Evolutionary conservation across 2,329 filamentous ascomycete genomes (phyloP), one percentile per base, ranked within the genome.

Genomic region (Phialocephala subalpina): DNA sequence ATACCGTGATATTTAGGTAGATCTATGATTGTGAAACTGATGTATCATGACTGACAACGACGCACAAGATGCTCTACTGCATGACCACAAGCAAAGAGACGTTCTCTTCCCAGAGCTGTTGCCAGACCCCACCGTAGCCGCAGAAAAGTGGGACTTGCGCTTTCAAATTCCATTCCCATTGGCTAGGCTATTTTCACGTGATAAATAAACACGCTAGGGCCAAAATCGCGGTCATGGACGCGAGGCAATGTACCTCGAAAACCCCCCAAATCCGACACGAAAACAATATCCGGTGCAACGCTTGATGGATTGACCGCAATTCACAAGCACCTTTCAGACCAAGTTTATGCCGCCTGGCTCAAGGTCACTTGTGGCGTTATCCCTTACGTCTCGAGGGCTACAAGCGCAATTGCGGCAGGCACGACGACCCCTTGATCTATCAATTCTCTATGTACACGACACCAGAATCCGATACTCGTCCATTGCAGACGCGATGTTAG

Each of bases 401-500:
- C 69, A 70, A 69, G 69, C 69, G 69, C 71, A 69, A 70, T 67
- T 68, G 69, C 71, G 74, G 72, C 75, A 71, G 71, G 68, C 63
- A 36, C 64, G 63, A 55, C 60, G 45, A 58, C 55, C 63, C 62
- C 66, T 62, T 64, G 62, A 40, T 53, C 67, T 60, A 16, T 59
- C 59, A 56, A 66, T 63, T 38, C 33, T 68, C 62, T 62, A 74
- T 75, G 69, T 68, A 67, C 63, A 61, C 59, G 56, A n/a, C 49
- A 57, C 33, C 40, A 60, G 49, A 67, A 42, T 27, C 29, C 25
- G 3, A 29, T 73, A 77, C 63, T 74, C 75, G 47, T 74, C 75
- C 25, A 75, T 76, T 60, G 72, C 71, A 63, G 73, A 72, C 65
- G 70, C 71, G 52, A 80, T 80, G 79, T 69, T 80, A 64, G 60